Conservation (phyloP, 192 early-diverging fungal genomes). For the Radiomyces spectabilis region DNA sequence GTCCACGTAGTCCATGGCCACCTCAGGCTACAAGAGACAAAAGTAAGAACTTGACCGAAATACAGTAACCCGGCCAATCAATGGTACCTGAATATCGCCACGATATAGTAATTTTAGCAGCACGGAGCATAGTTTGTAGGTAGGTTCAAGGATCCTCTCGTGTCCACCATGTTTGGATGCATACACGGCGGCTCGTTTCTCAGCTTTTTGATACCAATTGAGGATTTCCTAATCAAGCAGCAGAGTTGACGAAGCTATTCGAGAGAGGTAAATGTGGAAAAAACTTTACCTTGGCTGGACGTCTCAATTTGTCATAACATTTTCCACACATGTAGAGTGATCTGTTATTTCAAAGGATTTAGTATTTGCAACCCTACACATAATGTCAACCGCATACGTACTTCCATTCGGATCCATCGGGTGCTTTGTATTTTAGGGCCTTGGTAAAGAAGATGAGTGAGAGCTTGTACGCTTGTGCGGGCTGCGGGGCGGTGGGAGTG, state of each 20-base stretch:
- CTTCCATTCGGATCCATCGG: conserved; percentile 14
- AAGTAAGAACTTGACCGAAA: too few species aligned
- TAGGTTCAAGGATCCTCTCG: conserved; percentile 56
- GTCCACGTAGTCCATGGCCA: too few species aligned
- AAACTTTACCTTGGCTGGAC: conserved; percentile 32
- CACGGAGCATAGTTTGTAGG: conserved; percentile 47
- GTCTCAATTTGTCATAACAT: conserved; percentile 38
- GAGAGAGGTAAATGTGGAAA: background rate
- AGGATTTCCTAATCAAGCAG: conserved; percentile 27
- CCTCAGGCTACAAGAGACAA: too few species aligned
- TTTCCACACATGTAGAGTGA: conserved; percentile 35
- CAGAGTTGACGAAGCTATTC: background rate
- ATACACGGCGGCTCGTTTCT: conserved; percentile 19
- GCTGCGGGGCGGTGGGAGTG: background rate
- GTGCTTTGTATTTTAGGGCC: conserved; percentile 7
- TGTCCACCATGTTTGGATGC: conserved; percentile 32
- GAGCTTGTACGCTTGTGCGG: conserved; percentile 30
- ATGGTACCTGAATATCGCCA: conserved; percentile 40
- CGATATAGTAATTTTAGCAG: conserved; percentile 44
- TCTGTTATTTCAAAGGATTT: background rate
- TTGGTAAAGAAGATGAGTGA: conserved; percentile 10
- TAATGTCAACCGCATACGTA: background rate
- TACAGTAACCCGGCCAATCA: too few species aligned
- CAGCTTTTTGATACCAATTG: conserved; percentile 29
- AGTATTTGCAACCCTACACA: background rate